phyloP scores from a whole-genome alignment of 192 early-diverging fungal genomes.

The Spinellus fusiger region DNA sequence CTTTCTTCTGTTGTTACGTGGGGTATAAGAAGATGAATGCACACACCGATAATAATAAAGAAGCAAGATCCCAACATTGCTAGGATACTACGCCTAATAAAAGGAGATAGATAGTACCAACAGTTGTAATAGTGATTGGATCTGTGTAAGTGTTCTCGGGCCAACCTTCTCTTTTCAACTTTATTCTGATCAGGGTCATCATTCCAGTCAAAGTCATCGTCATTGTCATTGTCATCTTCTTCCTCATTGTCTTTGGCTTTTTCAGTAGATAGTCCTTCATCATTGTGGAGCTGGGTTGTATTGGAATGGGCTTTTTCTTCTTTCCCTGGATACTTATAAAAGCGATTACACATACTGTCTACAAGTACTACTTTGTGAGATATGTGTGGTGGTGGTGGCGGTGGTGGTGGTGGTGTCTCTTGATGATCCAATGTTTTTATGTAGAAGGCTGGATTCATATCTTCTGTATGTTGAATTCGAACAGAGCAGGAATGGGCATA shows the following conservation, averaged over 20 bases:
- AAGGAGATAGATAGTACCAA: conserved; percentile 25
- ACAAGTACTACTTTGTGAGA: too few relatives aligned
- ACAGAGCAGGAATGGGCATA: too few relatives aligned
- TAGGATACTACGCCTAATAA: conserved; percentile 19
- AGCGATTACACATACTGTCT: background rate
- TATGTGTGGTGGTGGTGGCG: too few relatives aligned
- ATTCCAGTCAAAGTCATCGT: conserved; percentile 30
- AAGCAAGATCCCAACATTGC: conserved; percentile 12
- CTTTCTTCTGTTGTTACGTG: conserved; percentile 7
- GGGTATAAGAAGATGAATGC: conserved; percentile 13
- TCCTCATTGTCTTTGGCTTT: background rate
- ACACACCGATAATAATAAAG: conserved; percentile 16
- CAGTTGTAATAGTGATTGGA: conserved; percentile 12
- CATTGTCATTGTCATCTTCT: background rate
- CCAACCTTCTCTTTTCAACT: conserved; percentile 10
- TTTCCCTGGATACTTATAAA: background rate
- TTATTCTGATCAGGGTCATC: conserved; percentile 16
- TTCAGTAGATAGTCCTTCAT: too few relatives aligned
- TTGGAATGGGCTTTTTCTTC: too few relatives aligned
- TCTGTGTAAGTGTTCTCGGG: conserved; percentile 5
- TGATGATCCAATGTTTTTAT: too few relatives aligned
- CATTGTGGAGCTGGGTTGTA: too few relatives aligned
- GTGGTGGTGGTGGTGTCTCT: too few relatives aligned
- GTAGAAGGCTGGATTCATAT: too few relatives aligned
- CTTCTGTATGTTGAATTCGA: too few relatives aligned